Base-by-base conservation (phyloP, 2,329 filamentous ascomycete genomes). In the Alternaria atra region DNA sequence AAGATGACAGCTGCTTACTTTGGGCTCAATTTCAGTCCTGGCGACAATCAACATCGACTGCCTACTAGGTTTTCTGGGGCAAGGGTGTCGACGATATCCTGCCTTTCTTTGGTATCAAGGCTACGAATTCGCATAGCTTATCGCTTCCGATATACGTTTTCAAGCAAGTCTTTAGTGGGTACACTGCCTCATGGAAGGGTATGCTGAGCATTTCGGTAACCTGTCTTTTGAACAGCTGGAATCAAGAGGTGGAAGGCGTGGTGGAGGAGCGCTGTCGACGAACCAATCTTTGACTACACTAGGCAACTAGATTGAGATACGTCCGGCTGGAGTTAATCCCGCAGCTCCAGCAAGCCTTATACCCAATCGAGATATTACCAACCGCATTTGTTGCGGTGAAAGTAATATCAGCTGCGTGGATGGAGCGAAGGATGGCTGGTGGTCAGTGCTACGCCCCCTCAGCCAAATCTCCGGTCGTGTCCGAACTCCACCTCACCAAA, bases 401-500 rank as follows among this genome's bases (percentile, higher is more conserved):
- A n/a, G 13, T 37, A 46, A 25, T 46, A n/a, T 58, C 55, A 58
- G 47, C 32, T 39, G 25, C 43, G 13, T n/a, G 17, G 29, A 39
- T 17, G 54, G 39, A 42, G 20, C 25, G 23, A 35, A 46, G 32
- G 50, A 52, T 58, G 48, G 39, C 47, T 32, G 35, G 27, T 34
- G 48, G 50, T 34, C 50, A 47, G 43, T 46, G 53, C 58, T 51
- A 23, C 20, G 63, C 40, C 42, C 42, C 59, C 27, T 42, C 52
- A 60, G 52, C 42, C 55, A 50, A 51, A 29, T 54, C 32, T 52
- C 43, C 58, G 39, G 48, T 30, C 30, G 50, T 40, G 35, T 43
- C 56, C 56, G 56, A 59, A 59, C 48, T 57, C 40, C 57, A 52
- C 43, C 52, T 40, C 25, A 55, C 55, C 52, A 57, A 60, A 59